Percentiles rank a stretch among this genome's conserved stretches.
Conservation (phyloP, 192 early-diverging fungal species). For the Rhizophagus clarus region DNA sequence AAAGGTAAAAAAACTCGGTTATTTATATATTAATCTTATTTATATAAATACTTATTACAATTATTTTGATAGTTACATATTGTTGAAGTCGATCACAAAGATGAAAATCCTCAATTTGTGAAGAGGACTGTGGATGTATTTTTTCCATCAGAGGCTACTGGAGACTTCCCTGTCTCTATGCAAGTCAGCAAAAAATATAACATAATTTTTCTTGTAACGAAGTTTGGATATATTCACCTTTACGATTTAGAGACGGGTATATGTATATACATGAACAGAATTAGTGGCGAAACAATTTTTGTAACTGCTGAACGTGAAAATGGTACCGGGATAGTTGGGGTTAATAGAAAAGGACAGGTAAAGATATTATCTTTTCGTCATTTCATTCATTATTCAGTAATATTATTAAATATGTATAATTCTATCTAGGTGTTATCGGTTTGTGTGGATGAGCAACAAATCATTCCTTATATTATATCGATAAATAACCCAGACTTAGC, state of each 20-base stretch:
- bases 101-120: slow-evolving; percentile 85
- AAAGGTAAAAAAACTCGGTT: slow-evolving; percentile 57
- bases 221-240: slow-evolving; percentile 97
- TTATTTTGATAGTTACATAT: slow-evolving; percentile 75
- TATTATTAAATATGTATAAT: background rate
- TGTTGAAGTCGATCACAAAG: slow-evolving; percentile 94
- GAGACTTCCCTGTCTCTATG: slow-evolving; percentile 97
- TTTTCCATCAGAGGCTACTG: slow-evolving; percentile 95
- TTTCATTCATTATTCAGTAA: slow-evolving; percentile 1
- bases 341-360: slow-evolving; percentile 95
- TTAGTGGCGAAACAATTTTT: slow-evolving; percentile 98
- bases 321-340: slow-evolving; percentile 87
- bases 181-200: slow-evolving; percentile 94
- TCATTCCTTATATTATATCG: slow-evolving; percentile 89
- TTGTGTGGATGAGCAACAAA: slow-evolving; percentile 83
- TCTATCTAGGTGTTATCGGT: slow-evolving; percentile 84
- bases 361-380: background rate
- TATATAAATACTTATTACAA: background rate
- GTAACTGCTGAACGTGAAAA: slow-evolving; percentile 88
- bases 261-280: slow-evolving; percentile 97
- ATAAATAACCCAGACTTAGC: slow-evolving; percentile 88
- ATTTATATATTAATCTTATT: background rate
- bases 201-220: slow-evolving; percentile 94
- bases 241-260: slow-evolving; percentile 95
- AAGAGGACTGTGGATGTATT: slow-evolving; percentile 92